phyloP scores from a whole-genome alignment of 2,329 filamentous ascomycete genomes.

The Coniella vitis region DNA sequence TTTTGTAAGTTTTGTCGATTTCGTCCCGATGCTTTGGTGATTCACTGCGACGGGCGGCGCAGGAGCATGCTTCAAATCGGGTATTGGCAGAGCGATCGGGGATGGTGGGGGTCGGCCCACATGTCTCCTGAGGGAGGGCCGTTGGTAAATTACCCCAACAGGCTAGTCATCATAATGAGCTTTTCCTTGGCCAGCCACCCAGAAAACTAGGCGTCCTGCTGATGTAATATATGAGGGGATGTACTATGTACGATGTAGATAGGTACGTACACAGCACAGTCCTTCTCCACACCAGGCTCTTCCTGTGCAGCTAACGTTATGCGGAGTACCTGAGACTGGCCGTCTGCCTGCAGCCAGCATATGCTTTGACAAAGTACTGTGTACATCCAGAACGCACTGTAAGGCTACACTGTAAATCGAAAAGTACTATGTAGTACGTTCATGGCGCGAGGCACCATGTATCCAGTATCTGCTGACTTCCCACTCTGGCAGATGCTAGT shows the following conservation, averaged over 20 bases:
- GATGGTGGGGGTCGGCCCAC: not conserved
- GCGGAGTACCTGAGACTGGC: not conserved
- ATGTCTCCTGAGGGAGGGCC: not conserved
- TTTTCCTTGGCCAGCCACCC: not conserved
- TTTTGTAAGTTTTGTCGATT: not conserved
- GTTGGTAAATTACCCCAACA: not conserved
- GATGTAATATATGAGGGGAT: not conserved
- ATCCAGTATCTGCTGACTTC: too few species aligned
- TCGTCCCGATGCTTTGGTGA: not conserved
- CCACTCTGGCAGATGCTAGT: too few species aligned
- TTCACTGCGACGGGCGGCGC: not conserved
- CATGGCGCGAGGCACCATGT: too few species aligned
- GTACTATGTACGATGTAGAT: not conserved
- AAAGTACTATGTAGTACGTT: too few species aligned
- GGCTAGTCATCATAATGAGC: not conserved
- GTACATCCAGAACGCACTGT: too few species aligned
- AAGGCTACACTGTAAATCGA: too few species aligned
- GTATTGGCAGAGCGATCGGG: conserved; percentile 3
- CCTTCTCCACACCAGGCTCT: too few species aligned
- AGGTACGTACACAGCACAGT: too few species aligned
- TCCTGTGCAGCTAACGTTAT: too few species aligned
- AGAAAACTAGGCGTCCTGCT: not conserved
- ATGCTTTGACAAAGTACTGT: too few species aligned
- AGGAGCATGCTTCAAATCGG: not conserved
- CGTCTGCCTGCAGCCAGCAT: too few species aligned